Evolutionary conservation across 768 basidiomycete genomes (phyloP).

Genomic region (Kwoniella newhampshirensis): DNA sequence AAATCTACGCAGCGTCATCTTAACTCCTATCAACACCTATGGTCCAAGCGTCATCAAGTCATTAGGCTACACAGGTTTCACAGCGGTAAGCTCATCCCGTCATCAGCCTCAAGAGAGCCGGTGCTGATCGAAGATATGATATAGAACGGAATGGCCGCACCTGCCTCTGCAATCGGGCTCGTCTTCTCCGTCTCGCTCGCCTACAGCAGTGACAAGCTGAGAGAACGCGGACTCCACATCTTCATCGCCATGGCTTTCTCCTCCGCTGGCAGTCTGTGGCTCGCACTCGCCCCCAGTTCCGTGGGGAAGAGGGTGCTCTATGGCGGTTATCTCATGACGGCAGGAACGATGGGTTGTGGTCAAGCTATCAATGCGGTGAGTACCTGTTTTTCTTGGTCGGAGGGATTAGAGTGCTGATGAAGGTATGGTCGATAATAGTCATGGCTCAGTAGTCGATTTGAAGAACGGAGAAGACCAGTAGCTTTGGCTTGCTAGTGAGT

Average conservation of each 20-base stretch:
- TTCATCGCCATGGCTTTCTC: constrained; percentile 19
- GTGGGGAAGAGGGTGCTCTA: constrained; percentile 21
- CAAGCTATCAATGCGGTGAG: constrained; percentile 30
- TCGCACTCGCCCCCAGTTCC: constrained; percentile 18
- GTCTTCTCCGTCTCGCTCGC: constrained; percentile 22
- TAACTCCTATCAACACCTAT: constrained; percentile 26
- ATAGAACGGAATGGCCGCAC: constrained; percentile 28
- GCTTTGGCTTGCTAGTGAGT: constrained; percentile 20
- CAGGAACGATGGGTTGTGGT: constrained; percentile 24
- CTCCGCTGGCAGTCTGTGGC: constrained; percentile 21
- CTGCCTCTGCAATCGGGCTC: constrained; percentile 23
- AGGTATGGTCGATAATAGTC: constrained; percentile 7
- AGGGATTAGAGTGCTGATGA: too few species aligned
- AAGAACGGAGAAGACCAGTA: constrained; percentile 22
- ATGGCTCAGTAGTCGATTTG: constrained; percentile 23
- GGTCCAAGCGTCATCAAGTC: constrained; percentile 21
- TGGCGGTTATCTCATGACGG: constrained; percentile 26
- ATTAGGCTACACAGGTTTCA: constrained; percentile 23
- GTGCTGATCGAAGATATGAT: too few species aligned
- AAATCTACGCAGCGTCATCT: constrained; percentile 10
- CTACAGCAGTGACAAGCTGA: constrained; percentile 9
- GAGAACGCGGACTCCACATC: constrained; percentile 22
- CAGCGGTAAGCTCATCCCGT: constrained; percentile 5
- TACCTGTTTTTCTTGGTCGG: not conserved
- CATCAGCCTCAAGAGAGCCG: not conserved